phyloP scores from a whole-genome alignment of 1,284 basidiomycete species.

The Tilletia indica region DNA sequence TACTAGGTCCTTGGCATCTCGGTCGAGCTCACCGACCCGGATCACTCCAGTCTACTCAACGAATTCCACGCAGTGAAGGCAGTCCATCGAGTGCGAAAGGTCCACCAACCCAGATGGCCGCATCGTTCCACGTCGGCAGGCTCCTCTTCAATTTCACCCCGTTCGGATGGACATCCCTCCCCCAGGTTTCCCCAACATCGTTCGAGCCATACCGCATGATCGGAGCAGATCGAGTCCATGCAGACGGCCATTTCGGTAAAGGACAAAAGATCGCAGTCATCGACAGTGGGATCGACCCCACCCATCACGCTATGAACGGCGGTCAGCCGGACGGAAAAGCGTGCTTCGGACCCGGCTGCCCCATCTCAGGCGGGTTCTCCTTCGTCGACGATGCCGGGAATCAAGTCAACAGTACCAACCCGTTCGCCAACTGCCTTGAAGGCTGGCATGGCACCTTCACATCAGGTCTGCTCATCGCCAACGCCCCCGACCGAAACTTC shows the following conservation, averaged over 20 bases:
- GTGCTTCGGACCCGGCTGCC: constrained; percentile 39
- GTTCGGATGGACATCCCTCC: too few species aligned
- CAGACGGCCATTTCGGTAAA: background rate
- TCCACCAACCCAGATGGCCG: too few species aligned
- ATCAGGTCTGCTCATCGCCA: constrained; percentile 67
- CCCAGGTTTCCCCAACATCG: background rate
- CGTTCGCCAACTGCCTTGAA: background rate
- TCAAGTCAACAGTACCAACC: background rate
- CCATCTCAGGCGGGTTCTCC: constrained; percentile 28
- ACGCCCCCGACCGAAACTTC: constrained; percentile 55
- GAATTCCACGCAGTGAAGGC: too few species aligned
- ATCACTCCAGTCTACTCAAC: too few species aligned
- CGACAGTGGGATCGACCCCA: background rate
- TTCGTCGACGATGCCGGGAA: background rate
- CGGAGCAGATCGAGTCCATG: background rate
- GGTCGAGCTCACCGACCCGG: too few species aligned
- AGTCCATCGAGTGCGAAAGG: too few species aligned
- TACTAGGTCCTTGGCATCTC: too few species aligned
- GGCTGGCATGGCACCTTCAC: constrained; percentile 62
- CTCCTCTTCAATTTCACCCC: too few species aligned
- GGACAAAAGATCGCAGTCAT: background rate
- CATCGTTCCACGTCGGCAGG: too few species aligned
- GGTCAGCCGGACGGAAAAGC: constrained; percentile 39
- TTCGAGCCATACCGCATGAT: background rate
- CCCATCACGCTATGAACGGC: constrained; percentile 58